Conservation (phyloP, 164 flowering plant species). For the Malania oleifera region DNA sequence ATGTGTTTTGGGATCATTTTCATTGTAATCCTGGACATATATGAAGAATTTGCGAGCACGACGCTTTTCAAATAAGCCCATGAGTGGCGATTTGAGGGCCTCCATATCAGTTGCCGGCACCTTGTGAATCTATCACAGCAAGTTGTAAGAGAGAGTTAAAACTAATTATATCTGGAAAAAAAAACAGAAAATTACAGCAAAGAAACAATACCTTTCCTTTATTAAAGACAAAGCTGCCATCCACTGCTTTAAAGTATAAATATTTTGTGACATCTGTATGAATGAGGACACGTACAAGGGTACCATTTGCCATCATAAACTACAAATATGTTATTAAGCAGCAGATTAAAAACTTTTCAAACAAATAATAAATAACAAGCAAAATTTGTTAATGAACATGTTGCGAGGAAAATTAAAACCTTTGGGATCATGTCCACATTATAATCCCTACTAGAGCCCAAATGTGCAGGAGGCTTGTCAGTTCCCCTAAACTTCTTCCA, state of each 20-base stretch:
- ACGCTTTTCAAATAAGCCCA: conserved; percentile 7
- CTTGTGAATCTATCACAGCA: conserved; percentile 1
- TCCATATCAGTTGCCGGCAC: conserved; percentile 8
- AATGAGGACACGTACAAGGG: conserved; percentile 1
- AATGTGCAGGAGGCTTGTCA: background rate
- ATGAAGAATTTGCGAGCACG: conserved; percentile 9
- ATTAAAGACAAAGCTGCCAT: conserved; percentile 5
- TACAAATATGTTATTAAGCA: background rate
- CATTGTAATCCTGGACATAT: conserved; percentile 2
- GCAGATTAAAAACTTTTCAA: background rate
- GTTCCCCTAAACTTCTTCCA: conserved; percentile 2
- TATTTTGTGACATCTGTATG: conserved; percentile 5
- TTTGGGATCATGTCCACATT: conserved; percentile 6
- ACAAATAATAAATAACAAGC: too few relatives aligned
- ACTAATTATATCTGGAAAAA: too few relatives aligned
- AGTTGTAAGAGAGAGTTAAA: too few relatives aligned
- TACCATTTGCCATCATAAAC: conserved; percentile 9
- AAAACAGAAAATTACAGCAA: too few relatives aligned
- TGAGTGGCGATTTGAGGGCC: conserved; percentile 5
- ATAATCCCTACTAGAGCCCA: conserved; percentile 5
- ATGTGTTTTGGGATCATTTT: conserved; percentile 2
- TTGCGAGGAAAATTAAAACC: background rate
- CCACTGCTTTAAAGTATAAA: conserved; percentile 2
- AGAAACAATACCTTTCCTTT: conserved; percentile 1
- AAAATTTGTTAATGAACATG: too few relatives aligned